A percentile compares a stretch with the other conserved stretches of the same genome.
Conservation (phyloP, 2,329 filamentous ascomycete genomes). For the Pseudovirgaria hyperparasitica region DNA sequence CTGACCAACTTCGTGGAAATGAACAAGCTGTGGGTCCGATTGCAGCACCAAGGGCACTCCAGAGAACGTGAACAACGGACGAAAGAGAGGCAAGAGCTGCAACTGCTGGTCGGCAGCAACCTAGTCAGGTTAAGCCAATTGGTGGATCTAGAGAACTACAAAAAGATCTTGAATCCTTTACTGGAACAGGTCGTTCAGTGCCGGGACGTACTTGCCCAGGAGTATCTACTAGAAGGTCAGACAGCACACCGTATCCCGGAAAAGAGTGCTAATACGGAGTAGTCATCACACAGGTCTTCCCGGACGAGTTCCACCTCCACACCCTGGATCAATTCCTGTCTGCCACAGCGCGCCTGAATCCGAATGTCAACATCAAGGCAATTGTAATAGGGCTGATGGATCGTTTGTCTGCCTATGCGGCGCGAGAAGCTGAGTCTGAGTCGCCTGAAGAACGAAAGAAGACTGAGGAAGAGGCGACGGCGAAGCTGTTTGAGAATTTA, state of each 20-base stretch:
- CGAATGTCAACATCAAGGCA: conserved; percentile 93
- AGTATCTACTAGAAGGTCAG: conserved; percentile 77
- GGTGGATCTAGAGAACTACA: conserved; percentile 90
- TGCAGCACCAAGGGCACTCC: conserved; percentile 96
- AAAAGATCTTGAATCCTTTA: conserved; percentile 77
- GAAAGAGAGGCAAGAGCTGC: conserved; percentile 87
- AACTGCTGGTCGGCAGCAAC: conserved; percentile 92
- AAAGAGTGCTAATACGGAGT: conserved; percentile 12
- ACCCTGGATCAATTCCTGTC: conserved; percentile 91
- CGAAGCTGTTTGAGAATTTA: conserved; percentile 64
- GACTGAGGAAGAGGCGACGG: conserved; percentile 72
- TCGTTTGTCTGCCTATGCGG: conserved; percentile 84
- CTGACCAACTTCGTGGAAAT: conserved; percentile 99
- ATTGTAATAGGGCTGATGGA: conserved; percentile 99
- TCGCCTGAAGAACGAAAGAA: conserved; percentile 59
- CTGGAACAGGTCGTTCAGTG: conserved; percentile 97
- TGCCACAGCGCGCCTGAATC: conserved; percentile 84
- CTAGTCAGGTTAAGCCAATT: conserved; percentile 89
- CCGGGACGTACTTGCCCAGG: conserved; percentile 89
- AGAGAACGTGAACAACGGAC: conserved; percentile 86
- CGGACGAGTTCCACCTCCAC: conserved; percentile 94
- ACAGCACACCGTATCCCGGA: background rate
- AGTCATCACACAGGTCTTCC: conserved; percentile 98
- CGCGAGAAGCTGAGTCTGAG: conserved; percentile 66
- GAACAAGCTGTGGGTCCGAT: conserved; percentile 98